A percentile compares a stretch with the other conserved stretches of the same genome.
Evolutionary conservation across 768 basidiomycete genomes (phyloP).

Genomic region (Tylopilus cervinicoccineus): DNA sequence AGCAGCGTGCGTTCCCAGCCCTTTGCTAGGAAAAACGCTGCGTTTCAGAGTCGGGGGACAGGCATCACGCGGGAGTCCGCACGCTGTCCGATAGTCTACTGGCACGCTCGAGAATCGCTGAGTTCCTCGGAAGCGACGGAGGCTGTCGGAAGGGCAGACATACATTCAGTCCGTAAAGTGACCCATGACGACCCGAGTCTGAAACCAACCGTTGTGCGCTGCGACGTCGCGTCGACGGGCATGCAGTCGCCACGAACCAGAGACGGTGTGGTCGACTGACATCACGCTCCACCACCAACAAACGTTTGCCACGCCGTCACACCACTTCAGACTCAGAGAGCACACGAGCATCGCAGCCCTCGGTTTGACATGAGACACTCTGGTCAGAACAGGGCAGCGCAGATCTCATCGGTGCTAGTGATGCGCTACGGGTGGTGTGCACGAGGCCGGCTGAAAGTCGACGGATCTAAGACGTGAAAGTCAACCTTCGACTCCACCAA

Average conservation of each 20-base stretch:
- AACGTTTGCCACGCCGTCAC: conserved; percentile 3
- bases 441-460: conserved; percentile 4
- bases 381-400: not conserved
- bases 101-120: conserved; percentile 6
- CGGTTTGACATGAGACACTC: too few species aligned
- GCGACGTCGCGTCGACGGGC: too few species aligned
- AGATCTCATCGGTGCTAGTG: conserved; percentile 6
- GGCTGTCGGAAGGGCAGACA: not conserved
- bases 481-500: conserved; percentile 6
- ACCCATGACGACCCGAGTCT: too few species aligned
- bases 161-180: too few species aligned
- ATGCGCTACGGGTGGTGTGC: not conserved
- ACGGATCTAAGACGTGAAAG: conserved; percentile 11
- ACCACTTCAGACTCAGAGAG: not conserved
- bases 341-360: not conserved
- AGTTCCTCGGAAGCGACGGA: not conserved
- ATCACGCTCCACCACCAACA: not conserved
- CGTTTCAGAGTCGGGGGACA: not conserved
- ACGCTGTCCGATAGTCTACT: too few species aligned
- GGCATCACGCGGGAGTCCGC: not conserved
- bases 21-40: too few species aligned
- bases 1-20: conserved; percentile 8
- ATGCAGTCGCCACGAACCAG: too few species aligned
- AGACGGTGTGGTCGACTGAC: not conserved
- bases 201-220: too few species aligned